Conservation (phyloP, 805 yeast species). For the Kuraishia hungarica region DNA sequence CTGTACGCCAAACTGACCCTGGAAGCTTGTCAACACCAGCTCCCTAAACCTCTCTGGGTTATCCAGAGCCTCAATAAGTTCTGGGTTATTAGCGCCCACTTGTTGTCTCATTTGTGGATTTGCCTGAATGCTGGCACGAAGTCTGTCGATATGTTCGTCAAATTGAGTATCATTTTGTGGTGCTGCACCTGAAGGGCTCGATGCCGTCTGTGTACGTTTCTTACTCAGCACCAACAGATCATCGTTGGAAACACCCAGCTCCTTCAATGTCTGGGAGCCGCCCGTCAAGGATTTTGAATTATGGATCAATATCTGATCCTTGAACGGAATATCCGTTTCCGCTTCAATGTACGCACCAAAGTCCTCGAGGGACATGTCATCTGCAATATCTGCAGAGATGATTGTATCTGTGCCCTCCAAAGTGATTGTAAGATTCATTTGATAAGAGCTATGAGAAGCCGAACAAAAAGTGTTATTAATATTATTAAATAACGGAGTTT, state of each 20-base stretch:
- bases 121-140: constrained; percentile 38
- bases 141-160: constrained; percentile 32
- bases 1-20: constrained; percentile 18
- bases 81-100: constrained; percentile 33
- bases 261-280: constrained; percentile 30
- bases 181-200: constrained; percentile 6
- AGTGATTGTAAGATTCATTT: constrained; percentile 46
- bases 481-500: too few relatives aligned
- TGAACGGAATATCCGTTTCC: constrained; percentile 48
- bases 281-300: constrained; percentile 33
- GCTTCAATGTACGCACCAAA: constrained; percentile 65
- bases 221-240: constrained; percentile 44
- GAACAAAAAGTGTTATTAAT: too few relatives aligned
- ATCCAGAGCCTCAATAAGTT: constrained; percentile 33
- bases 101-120: constrained; percentile 26
- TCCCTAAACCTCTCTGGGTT: constrained; percentile 41
- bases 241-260: constrained; percentile 42
- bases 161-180: constrained; percentile 6
- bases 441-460: background rate
- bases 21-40: constrained; percentile 23
- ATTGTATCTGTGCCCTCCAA: constrained; percentile 40
- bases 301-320: constrained; percentile 37
- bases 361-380: constrained; percentile 55
- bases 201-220: constrained; percentile 8
- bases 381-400: constrained; percentile 53